Base-by-base conservation (phyloP, 2,329 filamentous ascomycete species). In the Fusarium mexicanum region DNA sequence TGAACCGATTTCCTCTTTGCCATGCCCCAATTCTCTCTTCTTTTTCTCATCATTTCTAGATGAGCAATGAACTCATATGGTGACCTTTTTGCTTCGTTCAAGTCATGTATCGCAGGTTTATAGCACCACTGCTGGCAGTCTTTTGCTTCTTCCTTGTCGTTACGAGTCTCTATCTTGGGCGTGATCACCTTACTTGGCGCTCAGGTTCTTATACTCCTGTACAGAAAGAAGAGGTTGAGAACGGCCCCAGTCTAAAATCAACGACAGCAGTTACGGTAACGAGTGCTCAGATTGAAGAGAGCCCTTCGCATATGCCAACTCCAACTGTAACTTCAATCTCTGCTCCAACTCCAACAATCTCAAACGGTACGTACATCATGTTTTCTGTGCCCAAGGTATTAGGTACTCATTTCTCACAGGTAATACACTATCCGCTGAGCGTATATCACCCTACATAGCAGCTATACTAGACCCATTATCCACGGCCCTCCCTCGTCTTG, bases 391-490 rank as follows among this genome's bases (percentile, higher is more conserved):
- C 5, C n/a, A n/a, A n/a, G n/a, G n/a, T 9, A 17, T 2, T 4
- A 12, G 1, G 8, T 37, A 33, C 41, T 68, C 8, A 75, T 46
- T n/a, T 1, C 83, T 26, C 74, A 2, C 18, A 85, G 84, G 1
- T 77, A 86, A 8, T 11, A 51, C 72, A 38, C 59, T 78, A 8
- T 64, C 69, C 1, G 61, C 73, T 14, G 59, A 68, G 26, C 69
- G 58, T 24, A 73, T 79, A 17, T 65, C 72, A 8, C 61, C 62
- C 8, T 83, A 81, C 44, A 57, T 80, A 26, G 59, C 78, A 35
- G 75, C 80, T 5, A 82, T 82, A 33, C 59, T 83, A 18, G 61
- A 81, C 31, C 69, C 79, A 6, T 55, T 71, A 8, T 71, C 76
- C 29, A 77, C 72, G 9, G 44, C 61, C 1, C 57, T 79, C 7